Conservation (phyloP, 192 early-diverging fungal species). For the Diversispora eburnea region DNA sequence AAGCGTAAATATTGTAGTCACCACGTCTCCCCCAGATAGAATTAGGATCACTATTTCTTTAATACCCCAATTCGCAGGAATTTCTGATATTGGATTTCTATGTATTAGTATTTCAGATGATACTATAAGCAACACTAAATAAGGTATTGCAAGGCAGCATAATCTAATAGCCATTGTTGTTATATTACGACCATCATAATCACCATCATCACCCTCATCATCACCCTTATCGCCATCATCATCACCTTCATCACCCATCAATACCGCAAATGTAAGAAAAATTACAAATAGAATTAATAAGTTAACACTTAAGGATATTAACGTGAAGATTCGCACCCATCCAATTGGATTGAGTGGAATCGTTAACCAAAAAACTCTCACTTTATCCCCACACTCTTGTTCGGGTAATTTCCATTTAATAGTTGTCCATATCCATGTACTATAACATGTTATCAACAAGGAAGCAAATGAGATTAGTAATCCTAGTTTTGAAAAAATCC, state of each 20-base stretch:
- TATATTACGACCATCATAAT: too few relatives aligned
- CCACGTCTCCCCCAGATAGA: too few relatives aligned
- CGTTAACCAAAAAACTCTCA: neutral
- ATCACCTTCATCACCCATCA: too few relatives aligned
- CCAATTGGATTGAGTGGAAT: neutral
- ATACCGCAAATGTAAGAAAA: neutral
- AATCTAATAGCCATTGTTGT: too few relatives aligned
- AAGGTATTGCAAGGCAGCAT: too few relatives aligned
- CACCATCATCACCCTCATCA: too few relatives aligned
- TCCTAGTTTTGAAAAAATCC: neutral
- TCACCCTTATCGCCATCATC: too few relatives aligned
- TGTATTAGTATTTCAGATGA: neutral
- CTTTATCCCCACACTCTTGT: neutral
- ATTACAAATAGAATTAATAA: neutral
- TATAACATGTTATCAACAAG: neutral
- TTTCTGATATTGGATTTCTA: neutral
- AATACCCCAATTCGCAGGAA: neutral
- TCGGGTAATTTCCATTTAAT: neutral
- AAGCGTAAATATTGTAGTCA: too few relatives aligned
- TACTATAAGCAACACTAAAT: neutral
- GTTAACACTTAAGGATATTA: neutral
- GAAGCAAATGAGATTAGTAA: neutral
- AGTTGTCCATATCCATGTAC: neutral
- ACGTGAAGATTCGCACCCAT: neutral
- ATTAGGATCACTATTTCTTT: too few relatives aligned